Conservation (phyloP, 305 asterid genomes). For the Fraxinus greggii region DNA sequence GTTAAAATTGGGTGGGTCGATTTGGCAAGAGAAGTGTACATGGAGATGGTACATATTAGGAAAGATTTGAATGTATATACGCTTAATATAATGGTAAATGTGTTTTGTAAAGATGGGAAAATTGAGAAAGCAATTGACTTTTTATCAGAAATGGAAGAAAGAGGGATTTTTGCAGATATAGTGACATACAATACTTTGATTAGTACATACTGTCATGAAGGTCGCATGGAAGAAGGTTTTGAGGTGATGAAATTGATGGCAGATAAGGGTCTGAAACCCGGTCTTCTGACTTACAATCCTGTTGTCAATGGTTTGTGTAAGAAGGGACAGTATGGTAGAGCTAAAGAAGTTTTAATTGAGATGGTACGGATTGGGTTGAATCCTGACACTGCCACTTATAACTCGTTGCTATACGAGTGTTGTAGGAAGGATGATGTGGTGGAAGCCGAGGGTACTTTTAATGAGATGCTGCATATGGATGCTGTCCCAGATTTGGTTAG, state of each 20-base stretch:
- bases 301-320: conserved; percentile 62
- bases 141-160: conserved; percentile 50
- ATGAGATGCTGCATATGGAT: conserved; percentile 43
- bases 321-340: conserved; percentile 49
- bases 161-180: conserved; percentile 55
- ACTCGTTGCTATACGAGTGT: conserved; percentile 54
- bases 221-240: conserved; percentile 41
- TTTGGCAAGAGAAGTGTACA: conserved; percentile 59
- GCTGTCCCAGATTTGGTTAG: conserved; percentile 57
- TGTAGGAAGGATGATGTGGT: conserved; percentile 43
- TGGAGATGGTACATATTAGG: conserved; percentile 39
- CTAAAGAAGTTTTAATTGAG: conserved; percentile 48
- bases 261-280: conserved; percentile 55
- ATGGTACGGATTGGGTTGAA: conserved; percentile 41
- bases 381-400: conserved; percentile 63
- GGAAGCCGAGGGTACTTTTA: conserved; percentile 50
- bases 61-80: conserved; percentile 60
- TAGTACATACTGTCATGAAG: conserved; percentile 53
- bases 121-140: conserved; percentile 39
- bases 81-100: conserved; percentile 73
- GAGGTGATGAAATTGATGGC: conserved; percentile 48
- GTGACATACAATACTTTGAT: conserved; percentile 73
- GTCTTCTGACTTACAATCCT: conserved; percentile 57
- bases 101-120: conserved; percentile 57
- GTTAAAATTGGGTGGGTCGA: conserved; percentile 71